Evolutionary conservation across 306 rosid species (phyloP).

Genomic region (Trichosanthes truncata): DNA sequence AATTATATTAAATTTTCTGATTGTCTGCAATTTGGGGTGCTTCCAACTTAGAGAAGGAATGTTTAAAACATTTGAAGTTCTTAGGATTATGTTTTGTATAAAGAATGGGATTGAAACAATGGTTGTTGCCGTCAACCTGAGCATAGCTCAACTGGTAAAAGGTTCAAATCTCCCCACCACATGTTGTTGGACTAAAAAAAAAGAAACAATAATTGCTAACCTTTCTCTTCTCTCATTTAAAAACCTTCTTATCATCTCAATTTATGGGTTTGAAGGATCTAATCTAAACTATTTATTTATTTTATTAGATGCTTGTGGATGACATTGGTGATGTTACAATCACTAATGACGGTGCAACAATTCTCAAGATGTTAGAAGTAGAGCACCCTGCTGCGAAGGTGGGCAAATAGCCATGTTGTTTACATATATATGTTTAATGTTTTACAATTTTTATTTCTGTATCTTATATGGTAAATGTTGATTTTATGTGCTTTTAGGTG

Average conservation of each 20-base stretch:
- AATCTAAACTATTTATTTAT: neutral
- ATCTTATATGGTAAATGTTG: neutral
- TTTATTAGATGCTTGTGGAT: slow-evolving; percentile 83
- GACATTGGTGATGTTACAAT: slow-evolving; percentile 93
- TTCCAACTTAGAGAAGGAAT: neutral
- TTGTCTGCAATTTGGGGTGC: neutral
- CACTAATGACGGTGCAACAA: slow-evolving; percentile 93
- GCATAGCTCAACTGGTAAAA: neutral
- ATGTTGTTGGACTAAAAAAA: neutral
- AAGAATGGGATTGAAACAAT: neutral
- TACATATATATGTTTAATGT: neutral
- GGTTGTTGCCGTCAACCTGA: neutral
- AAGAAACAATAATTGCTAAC: neutral
- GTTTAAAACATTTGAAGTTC: neutral
- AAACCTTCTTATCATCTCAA: too few species aligned
- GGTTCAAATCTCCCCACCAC: neutral
- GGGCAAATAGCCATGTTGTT: slow-evolving; percentile 1
- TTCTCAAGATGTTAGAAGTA: slow-evolving; percentile 92
- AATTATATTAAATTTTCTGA: neutral
- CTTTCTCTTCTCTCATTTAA: neutral
- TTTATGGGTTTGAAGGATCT: neutral
- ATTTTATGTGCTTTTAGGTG: slow-evolving; percentile 34
- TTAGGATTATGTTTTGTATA: neutral
- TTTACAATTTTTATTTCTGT: neutral
- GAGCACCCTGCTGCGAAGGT: slow-evolving; percentile 99